phyloP scores from a whole-genome alignment of 176 grass and related monocot genomes.

The Phoenix roebelenii region DNA sequence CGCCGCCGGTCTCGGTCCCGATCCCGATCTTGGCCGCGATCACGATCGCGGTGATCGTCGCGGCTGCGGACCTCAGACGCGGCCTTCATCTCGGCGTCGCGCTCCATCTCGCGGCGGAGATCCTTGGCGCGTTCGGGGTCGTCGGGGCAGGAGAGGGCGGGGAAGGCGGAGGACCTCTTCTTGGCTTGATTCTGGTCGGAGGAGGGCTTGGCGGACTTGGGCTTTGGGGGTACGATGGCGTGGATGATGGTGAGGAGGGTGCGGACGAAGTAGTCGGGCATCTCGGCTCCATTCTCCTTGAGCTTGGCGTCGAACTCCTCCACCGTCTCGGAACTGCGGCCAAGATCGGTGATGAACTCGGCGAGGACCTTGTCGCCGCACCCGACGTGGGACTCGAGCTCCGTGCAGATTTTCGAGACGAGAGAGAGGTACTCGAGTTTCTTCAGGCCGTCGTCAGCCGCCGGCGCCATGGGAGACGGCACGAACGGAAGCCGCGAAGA shows the following conservation, averaged over 20 bases:
- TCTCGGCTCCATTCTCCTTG: conserved; percentile 52
- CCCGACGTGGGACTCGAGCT: conserved; percentile 68
- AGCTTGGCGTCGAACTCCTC: conserved; percentile 50
- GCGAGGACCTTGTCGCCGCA: conserved; percentile 69
- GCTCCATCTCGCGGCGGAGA: conserved; percentile 66
- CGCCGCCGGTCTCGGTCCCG: conserved; percentile 14
- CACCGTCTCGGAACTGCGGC: conserved; percentile 37
- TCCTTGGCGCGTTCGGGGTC: conserved; percentile 48
- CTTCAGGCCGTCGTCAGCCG: conserved; percentile 31
- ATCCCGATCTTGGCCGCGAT: conserved; percentile 7
- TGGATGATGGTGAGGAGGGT: conserved; percentile 76
- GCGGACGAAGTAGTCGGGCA: conserved; percentile 75
- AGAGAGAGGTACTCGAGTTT: conserved; percentile 70
- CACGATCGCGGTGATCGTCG: not conserved
- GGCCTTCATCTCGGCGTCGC: conserved; percentile 27
- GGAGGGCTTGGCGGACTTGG: conserved; percentile 23
- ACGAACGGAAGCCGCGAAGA: conserved; percentile 5
- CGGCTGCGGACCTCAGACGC: conserved; percentile 9
- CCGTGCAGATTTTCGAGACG: conserved; percentile 61
- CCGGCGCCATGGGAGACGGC: conserved; percentile 14
- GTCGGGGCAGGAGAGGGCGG: conserved; percentile 50
- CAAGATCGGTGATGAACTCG: conserved; percentile 75
- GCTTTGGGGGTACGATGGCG: conserved; percentile 65
- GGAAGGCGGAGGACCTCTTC: conserved; percentile 29
- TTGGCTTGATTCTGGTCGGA: not conserved